These are phyloP conservation scores for Ceratocystis cubensis DNA, from an alignment of 2,329 filamentous ascomycete species.

Conservation along the genomic window DNA sequence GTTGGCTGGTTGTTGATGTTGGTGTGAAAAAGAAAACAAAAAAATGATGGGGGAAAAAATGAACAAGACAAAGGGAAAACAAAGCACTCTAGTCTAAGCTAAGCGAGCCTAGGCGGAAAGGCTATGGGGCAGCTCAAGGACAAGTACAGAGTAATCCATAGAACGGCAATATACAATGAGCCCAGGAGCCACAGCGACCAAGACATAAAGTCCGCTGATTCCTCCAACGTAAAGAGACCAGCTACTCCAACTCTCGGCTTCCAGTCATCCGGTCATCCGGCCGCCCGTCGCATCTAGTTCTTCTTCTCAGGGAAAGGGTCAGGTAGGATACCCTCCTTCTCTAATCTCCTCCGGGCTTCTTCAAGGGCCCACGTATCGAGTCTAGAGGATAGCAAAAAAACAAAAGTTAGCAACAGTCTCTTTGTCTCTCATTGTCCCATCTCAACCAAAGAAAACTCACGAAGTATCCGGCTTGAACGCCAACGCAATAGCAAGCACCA, in stretches of 20 bases:
- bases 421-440: not conserved
- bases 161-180: too few relatives aligned
- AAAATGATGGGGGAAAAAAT: not conserved
- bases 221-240: not conserved
- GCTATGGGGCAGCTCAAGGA: too few relatives aligned
- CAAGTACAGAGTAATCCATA: too few relatives aligned
- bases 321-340: constrained; percentile 84
- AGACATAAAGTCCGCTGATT: too few relatives aligned
- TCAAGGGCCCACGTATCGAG: constrained; percentile 99
- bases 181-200: too few relatives aligned
- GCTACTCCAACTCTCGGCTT: not conserved
- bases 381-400: constrained; percentile 35
- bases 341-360: constrained; percentile 87
- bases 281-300: constrained; percentile 25
- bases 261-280: not conserved
- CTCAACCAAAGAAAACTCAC: constrained; percentile 46
- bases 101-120: too few relatives aligned
- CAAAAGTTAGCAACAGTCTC: not conserved
- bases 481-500: constrained; percentile 64
- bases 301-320: constrained; percentile 57
- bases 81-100: not conserved
- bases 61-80: constrained; percentile 13
- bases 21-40: constrained; percentile 14
- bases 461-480: constrained; percentile 97
- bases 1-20: constrained; percentile 15